Evolutionary conservation across 345 rosid genomes (phyloP).

Genomic region (Cardamine occulta): DNA sequence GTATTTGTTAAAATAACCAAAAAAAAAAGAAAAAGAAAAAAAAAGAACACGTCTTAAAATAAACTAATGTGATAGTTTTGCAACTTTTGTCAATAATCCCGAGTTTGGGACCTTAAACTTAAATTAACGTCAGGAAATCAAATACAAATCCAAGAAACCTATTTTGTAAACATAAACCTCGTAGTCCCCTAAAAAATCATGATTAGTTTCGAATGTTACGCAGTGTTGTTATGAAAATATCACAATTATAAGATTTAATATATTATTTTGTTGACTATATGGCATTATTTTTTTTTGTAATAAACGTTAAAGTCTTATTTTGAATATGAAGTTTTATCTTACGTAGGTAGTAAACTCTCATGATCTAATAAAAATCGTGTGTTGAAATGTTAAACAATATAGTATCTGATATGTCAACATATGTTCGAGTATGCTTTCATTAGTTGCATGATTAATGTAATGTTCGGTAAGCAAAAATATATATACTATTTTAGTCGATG

Average conservation of each 20-base stretch:
- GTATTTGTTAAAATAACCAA: background rate
- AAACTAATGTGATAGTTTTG: background rate
- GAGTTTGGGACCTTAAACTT: background rate
- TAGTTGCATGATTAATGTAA: conserved; percentile 39
- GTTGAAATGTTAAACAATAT: conserved; percentile 24
- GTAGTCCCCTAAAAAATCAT: background rate
- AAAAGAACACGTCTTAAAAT: background rate
- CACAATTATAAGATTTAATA: background rate
- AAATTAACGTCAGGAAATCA: background rate
- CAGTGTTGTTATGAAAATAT: background rate
- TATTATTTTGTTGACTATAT: background rate
- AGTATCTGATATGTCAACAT: conserved; percentile 27
- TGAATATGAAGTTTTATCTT: background rate
- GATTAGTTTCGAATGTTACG: background rate
- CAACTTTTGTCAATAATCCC: conserved; percentile 8
- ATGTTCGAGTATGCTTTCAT: conserved; percentile 36
- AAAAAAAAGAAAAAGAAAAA: background rate
- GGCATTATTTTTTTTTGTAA: background rate
- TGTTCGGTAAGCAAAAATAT: conserved; percentile 30
- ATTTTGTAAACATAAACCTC: background rate
- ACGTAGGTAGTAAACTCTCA: conserved; percentile 27
- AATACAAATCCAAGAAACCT: conserved; percentile 20
- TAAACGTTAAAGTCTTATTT: conserved; percentile 18
- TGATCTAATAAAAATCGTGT: conserved; percentile 24
- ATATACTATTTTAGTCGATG: background rate